Conservation (phyloP, 176 grass and related monocot species). For the Triticum monococcum region DNA sequence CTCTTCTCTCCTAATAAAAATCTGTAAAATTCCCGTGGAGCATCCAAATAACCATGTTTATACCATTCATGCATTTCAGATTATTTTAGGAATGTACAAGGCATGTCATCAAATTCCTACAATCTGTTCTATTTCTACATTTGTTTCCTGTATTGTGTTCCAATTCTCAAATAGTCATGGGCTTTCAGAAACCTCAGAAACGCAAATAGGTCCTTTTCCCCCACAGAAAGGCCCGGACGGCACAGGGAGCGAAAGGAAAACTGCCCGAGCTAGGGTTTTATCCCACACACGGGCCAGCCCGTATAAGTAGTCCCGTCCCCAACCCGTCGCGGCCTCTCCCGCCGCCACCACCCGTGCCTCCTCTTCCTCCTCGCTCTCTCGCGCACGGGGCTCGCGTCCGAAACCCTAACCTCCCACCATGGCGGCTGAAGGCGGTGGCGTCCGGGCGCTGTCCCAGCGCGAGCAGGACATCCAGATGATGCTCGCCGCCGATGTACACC, state of each 20-base stretch:
- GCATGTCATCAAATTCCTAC: too few species aligned
- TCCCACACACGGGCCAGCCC: conserved; percentile 23
- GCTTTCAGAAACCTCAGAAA: neutral
- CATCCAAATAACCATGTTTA: too few species aligned
- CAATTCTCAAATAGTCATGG: too few species aligned
- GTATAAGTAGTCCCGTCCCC: conserved; percentile 42
- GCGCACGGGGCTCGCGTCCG: neutral
- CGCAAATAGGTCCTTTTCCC: neutral
- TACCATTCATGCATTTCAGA: too few species aligned
- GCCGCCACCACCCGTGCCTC: conserved; percentile 20
- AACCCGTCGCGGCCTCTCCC: neutral
- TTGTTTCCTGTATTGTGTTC: too few species aligned
- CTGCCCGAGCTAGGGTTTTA: conserved; percentile 45
- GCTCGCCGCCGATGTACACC: conserved; percentile 84
- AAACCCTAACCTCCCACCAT: neutral
- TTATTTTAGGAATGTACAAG: too few species aligned
- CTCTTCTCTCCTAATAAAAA: too few species aligned
- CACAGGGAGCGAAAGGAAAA: neutral
- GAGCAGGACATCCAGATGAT: conserved; percentile 90
- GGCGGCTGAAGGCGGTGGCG: conserved; percentile 27
- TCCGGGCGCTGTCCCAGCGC: conserved; percentile 46
- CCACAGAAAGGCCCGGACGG: neutral
- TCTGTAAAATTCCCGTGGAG: too few species aligned
- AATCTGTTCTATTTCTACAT: too few species aligned
- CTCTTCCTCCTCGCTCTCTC: conserved; percentile 18